Evolutionary conservation across 306 rosid species (phyloP).

Genomic region (Pachyrhizus erosus): DNA sequence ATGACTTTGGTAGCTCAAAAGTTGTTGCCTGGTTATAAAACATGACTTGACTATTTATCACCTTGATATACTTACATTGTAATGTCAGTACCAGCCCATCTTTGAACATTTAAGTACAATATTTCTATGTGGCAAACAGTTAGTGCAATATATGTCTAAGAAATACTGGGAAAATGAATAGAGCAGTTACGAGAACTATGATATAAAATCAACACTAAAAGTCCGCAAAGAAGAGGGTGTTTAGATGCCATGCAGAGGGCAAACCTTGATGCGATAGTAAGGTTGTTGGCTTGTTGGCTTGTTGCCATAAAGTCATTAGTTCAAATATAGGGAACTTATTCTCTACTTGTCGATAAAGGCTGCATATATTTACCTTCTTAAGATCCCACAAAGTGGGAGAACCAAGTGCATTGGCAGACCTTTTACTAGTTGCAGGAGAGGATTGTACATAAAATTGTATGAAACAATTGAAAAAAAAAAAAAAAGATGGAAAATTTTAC

Average conservation of each 20-base stretch:
- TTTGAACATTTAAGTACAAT: neutral
- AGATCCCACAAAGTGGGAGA: neutral
- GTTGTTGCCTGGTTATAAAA: neutral
- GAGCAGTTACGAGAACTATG: too few relatives aligned
- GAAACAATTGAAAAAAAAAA: too few relatives aligned
- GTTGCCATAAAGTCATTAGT: neutral
- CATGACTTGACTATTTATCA: neutral
- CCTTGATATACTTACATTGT: neutral
- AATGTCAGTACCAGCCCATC: neutral
- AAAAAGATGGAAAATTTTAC: neutral
- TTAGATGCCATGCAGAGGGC: too few relatives aligned
- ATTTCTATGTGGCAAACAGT: neutral
- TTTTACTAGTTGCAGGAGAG: too few relatives aligned
- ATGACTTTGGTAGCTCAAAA: neutral
- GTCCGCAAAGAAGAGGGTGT: too few relatives aligned
- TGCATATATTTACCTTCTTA: neutral
- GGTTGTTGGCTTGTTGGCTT: too few relatives aligned
- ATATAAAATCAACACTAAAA: too few relatives aligned
- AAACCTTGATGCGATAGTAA: neutral
- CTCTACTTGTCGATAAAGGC: neutral
- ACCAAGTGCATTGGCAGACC: neutral
- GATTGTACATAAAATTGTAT: too few relatives aligned
- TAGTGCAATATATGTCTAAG: neutral
- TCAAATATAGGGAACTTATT: neutral
- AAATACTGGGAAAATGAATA: neutral